phyloP scores from a whole-genome alignment of 768 basidiomycete species.

The Leccinum ochraceum region DNA sequence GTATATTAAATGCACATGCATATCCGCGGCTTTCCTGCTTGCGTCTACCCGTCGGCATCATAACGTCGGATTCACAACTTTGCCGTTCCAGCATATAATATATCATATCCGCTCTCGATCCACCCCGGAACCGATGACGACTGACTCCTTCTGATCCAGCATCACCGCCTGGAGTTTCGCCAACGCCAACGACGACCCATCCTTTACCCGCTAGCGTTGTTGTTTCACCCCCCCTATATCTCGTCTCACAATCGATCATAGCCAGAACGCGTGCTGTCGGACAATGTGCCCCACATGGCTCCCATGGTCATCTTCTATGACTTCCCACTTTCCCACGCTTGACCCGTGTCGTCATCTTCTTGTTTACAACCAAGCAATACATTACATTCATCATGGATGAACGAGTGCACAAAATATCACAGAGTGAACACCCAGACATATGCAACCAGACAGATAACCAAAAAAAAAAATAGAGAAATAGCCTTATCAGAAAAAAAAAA shows the following conservation, averaged over 20 bases:
- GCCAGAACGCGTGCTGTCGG: background rate
- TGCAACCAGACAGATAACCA: slow-evolving; percentile 3
- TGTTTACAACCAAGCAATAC: background rate
- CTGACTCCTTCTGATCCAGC: background rate
- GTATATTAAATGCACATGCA: slow-evolving; percentile 7
- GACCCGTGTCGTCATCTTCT: background rate
- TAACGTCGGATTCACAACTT: background rate
- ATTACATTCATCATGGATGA: background rate
- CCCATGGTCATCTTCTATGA: background rate
- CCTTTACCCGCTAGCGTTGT: background rate
- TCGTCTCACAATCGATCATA: too few species aligned
- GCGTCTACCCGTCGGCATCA: slow-evolving; percentile 14
- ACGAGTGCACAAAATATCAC: background rate
- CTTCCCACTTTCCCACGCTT: background rate
- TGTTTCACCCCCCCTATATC: background rate
- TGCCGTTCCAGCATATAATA: background rate
- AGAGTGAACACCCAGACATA: background rate
- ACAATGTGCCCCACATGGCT: background rate
- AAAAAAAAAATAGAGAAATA: slow-evolving; percentile 3
- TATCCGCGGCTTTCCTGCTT: slow-evolving; percentile 11
- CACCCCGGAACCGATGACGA: background rate
- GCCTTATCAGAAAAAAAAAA: slow-evolving; percentile 8
- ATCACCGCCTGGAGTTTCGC: background rate
- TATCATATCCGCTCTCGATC: background rate
- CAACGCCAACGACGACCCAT: background rate